Conservation (phyloP, 805 yeast species). For the Kluyveromyces lactis region DNA sequence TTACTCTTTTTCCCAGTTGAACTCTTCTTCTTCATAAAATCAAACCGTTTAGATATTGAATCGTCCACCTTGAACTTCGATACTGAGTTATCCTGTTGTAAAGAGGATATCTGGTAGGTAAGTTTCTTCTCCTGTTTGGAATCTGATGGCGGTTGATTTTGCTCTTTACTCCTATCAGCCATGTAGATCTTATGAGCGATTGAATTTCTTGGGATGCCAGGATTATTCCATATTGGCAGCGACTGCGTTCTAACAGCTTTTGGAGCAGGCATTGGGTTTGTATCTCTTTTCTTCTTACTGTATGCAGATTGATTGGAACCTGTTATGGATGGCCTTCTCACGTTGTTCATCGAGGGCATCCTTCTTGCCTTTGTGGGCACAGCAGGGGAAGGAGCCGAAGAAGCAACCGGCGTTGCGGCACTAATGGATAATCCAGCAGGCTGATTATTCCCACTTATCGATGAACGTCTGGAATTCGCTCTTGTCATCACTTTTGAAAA, state of each 20-base stretch:
- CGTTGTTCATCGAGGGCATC: constrained; percentile 2
- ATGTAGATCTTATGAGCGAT: constrained; percentile 28
- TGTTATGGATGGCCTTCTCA: constrained; percentile 3
- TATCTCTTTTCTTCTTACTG: constrained; percentile 22
- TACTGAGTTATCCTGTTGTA: constrained; percentile 21
- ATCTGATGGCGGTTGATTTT: constrained; percentile 5
- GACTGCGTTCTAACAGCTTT: constrained; percentile 40
- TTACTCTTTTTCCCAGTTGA: constrained; percentile 2
- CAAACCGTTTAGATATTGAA: constrained; percentile 27
- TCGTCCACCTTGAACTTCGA: constrained; percentile 22
- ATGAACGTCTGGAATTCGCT: constrained; percentile 8
- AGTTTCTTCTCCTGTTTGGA: neutral
- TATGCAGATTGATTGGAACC: constrained; percentile 1
- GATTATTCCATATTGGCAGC: constrained; percentile 31
- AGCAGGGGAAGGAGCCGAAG: neutral
- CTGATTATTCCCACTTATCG: constrained; percentile 3
- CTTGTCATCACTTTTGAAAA: constrained; percentile 22
- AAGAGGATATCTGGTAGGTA: constrained; percentile 17
- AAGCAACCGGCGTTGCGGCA: neutral
- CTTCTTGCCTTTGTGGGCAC: neutral
- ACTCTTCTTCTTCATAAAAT: constrained; percentile 25
- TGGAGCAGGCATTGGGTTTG: constrained; percentile 39
- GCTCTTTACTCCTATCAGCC: constrained; percentile 26
- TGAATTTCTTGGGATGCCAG: constrained; percentile 21
- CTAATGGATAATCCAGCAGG: neutral